Evolutionary conservation across 371 early-diverging fungal genomes (phyloP), one percentile per base, ranked within the genome.

Genomic region (Mucor indicus): DNA sequence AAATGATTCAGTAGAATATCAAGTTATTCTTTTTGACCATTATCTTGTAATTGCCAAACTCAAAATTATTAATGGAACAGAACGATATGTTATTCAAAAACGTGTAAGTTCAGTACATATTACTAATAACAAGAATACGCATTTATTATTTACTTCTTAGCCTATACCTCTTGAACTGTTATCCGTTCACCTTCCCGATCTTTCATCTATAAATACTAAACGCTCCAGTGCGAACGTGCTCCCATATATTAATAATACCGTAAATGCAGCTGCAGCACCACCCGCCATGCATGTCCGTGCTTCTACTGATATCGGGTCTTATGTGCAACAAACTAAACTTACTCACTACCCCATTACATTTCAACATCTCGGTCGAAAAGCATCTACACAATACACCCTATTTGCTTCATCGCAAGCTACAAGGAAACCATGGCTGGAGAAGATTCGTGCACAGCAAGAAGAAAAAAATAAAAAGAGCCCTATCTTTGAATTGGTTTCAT

Each of bases 361-460:
- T 38, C 83, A 81, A 19, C 89, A 90, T 48, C 62, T 94, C 1
- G 93, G 60, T 4, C 75, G 87, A 17, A 60, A 79, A 2, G 82
- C 84, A 3, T 38, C 60, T 4, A 76, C 76, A 13, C 48, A 75
- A 16, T 55, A 86, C 53, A 85, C 84, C 0, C 64, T 96, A 24
- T 85, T 84, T 55, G 90, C 92, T 5, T 62, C 80, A 5, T 85
- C 87, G 23, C 62, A 76, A 12, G 87, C 90, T 0, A 90, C 87
- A 38, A 75, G 90, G 17, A 81, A 81, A 48, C 79, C 90, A 33
- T 94, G 95, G 94, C 55, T 86, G 27, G 89, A 92, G 35, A 83
- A 85, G 50, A 87, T 94, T 38, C 74, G 80, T 44, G 77, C 81
- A 43, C 90, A 89, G 60, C 80, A 83, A 44, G 75, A 75, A 35